Conservation (phyloP, 1,284 basidiomycete species). For the Ganoderma meredithae region DNA sequence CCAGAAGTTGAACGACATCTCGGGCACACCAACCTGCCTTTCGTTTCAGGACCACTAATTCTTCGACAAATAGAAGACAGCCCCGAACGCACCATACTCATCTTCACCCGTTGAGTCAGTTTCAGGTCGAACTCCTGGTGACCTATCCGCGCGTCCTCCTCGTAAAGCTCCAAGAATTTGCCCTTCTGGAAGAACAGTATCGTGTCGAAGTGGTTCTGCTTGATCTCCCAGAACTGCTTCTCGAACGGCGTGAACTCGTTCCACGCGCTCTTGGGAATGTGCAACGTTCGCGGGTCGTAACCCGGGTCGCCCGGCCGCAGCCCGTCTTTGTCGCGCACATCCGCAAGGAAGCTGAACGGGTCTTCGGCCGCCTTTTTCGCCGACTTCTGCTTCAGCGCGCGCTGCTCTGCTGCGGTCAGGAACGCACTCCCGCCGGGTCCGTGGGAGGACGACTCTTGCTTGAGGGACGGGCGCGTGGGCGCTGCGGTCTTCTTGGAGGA, state of each 20-base stretch:
- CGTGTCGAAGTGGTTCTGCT: conserved; percentile 94
- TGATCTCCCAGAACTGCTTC: conserved; percentile 98
- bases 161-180: conserved; percentile 81
- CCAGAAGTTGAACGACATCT: conserved; percentile 94
- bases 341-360: conserved; percentile 83
- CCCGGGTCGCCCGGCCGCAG: conserved; percentile 81
- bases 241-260: conserved; percentile 94
- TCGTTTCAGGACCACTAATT: not conserved
- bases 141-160: conserved; percentile 91
- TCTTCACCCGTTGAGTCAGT: conserved; percentile 91
- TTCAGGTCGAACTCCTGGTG: conserved; percentile 95
- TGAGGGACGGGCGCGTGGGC: conserved; percentile 40
- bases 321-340: conserved; percentile 87
- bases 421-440: conserved; percentile 51
- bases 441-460: conserved; percentile 40
- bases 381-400: conserved; percentile 78
- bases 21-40: conserved; percentile 91
- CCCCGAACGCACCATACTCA: conserved; percentile 86
- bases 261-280: conserved; percentile 85
- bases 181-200: conserved; percentile 98
- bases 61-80: not conserved
- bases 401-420: conserved; percentile 88
- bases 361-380: conserved; percentile 86
- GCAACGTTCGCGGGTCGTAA: conserved; percentile 94
- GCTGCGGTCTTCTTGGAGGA: conserved; percentile 40